A percentile compares a stretch with the other conserved stretches of the same genome.
Conservation (phyloP, 495 filamentous ascomycete genomes). For the Saxispiralis lemnorum region DNA sequence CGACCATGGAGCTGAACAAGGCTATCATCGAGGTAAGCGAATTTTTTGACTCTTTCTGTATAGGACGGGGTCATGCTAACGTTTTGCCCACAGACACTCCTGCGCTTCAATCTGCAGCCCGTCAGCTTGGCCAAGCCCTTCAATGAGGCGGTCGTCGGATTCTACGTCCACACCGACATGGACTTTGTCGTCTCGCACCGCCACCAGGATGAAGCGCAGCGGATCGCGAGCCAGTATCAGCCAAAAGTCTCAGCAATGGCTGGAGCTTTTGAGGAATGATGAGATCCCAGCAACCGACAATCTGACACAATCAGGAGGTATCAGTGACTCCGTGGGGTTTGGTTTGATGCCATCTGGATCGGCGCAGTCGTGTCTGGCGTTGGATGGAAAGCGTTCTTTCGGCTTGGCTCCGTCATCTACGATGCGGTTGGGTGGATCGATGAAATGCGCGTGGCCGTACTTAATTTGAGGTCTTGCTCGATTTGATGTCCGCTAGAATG, state of each 20-base stretch:
- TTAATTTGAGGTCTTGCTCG: too few relatives aligned
- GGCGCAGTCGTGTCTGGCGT: too few relatives aligned
- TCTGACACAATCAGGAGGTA: too few relatives aligned
- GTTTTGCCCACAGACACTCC: constrained; percentile 8
- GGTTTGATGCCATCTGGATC: too few relatives aligned
- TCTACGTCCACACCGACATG: constrained; percentile 18
- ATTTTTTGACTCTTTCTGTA: too few relatives aligned
- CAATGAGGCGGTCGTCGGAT: constrained; percentile 15
- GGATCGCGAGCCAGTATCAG: not conserved
- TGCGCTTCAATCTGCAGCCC: constrained; percentile 18
- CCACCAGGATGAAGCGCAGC: not conserved
- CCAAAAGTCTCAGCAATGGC: constrained; percentile 5
- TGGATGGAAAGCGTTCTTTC: too few relatives aligned
- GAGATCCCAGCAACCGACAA: too few relatives aligned
- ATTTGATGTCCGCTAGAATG: too few relatives aligned
- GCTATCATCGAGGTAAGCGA: constrained; percentile 14
- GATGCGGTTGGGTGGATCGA: too few relatives aligned
- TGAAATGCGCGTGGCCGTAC: too few relatives aligned
- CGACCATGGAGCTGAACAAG: constrained; percentile 20
- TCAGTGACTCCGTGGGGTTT: too few relatives aligned
- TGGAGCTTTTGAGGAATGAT: constrained; percentile 6
- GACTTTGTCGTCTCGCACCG: constrained; percentile 14
- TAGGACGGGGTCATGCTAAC: not conserved
- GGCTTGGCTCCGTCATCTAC: too few relatives aligned
- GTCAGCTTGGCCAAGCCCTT: constrained; percentile 17